Conservation (phyloP, 2,329 filamentous ascomycete genomes). For the Arachnomyces sp. region DNA sequence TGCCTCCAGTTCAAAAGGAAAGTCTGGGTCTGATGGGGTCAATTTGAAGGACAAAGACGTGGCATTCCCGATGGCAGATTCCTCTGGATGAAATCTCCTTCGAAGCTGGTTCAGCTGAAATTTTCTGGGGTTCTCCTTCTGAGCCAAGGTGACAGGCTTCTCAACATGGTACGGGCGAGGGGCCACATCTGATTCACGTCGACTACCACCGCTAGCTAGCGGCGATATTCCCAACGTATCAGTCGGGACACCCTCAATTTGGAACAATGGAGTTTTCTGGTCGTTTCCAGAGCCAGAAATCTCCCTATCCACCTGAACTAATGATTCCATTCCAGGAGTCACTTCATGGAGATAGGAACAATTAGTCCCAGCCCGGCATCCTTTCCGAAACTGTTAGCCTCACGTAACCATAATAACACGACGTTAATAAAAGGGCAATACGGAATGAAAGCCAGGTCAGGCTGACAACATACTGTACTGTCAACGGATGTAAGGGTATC, state of each 20-base stretch:
- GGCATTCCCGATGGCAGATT: constrained; percentile 39
- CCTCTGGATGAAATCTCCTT: constrained; percentile 52
- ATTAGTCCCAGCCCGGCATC: constrained; percentile 44
- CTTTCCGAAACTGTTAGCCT: constrained; percentile 25
- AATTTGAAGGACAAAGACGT: constrained; percentile 57
- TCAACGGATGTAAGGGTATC: background rate
- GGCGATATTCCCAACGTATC: constrained; percentile 9
- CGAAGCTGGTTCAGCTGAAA: constrained; percentile 69
- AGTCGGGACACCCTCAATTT: constrained; percentile 1
- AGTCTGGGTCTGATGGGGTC: constrained; percentile 70
- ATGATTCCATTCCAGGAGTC: constrained; percentile 10
- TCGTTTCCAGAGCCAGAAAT: constrained; percentile 9
- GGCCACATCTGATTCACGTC: constrained; percentile 21
- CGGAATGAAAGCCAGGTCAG: background rate
- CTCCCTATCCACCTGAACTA: too few relatives aligned
- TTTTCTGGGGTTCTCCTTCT: constrained; percentile 58
- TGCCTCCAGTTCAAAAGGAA: constrained; percentile 65
- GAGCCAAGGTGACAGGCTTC: constrained; percentile 57
- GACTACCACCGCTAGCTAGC: constrained; percentile 15
- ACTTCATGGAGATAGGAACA: constrained; percentile 45
- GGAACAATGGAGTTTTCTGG: constrained; percentile 12
- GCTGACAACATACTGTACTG: background rate
- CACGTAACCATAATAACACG: constrained; percentile 4
- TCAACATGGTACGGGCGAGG: constrained; percentile 46
- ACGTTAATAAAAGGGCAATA: background rate